Evolutionary conservation across 768 basidiomycete genomes (phyloP), one percentile per base, ranked within the genome.

Genomic region (Gelatoporia subvermispora): DNA sequence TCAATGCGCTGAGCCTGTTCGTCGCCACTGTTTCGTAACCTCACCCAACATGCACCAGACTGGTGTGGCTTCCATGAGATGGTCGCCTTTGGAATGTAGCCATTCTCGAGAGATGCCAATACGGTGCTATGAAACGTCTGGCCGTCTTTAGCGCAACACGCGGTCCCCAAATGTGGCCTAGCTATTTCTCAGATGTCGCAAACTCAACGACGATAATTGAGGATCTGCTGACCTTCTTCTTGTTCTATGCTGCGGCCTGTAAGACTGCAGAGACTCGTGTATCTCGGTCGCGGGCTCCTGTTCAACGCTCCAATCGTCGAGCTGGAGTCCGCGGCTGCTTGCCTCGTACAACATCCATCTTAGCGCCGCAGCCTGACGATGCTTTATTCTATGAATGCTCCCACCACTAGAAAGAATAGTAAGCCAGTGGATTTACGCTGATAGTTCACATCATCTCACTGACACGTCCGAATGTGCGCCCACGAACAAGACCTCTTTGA

Each of bases 41-140:
- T 31, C 5, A 7, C 28, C 28, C 28, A 31, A 7, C 13, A 13
- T 7, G 28, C n/a, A n/a, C n/a, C 28, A 13, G 13, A 13, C 13
- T 31, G 7, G 13, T 13, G 5, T 13, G 7, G 13, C 7, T 13
- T 7, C 28, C 28, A 31, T 5, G 28, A 13, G 7, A 13, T 7
- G 5, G 5, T 31, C 7, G 28, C 28, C 28, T 31, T 13, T 7
- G 28, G 28, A 13, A 31, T 31, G 13, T 31, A 31, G 13, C 28
- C 7, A 5, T 31, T 13, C 13, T 13, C 7, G 13, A 31, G 7
- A 31, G 28, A 7, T 7, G 28, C 28, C 28, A 31, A 13, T 5
- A 44, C 34, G 8, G 47, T 41, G 41, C 13, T 21, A 17, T 48
- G 47, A 41, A 48, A 41, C 38, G 24, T 41, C 38, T 48, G 47